These are phyloP conservation scores for Monilinia aucupariae DNA, from an alignment of 2,329 filamentous ascomycete genomes.

Conservation along the genomic window DNA sequence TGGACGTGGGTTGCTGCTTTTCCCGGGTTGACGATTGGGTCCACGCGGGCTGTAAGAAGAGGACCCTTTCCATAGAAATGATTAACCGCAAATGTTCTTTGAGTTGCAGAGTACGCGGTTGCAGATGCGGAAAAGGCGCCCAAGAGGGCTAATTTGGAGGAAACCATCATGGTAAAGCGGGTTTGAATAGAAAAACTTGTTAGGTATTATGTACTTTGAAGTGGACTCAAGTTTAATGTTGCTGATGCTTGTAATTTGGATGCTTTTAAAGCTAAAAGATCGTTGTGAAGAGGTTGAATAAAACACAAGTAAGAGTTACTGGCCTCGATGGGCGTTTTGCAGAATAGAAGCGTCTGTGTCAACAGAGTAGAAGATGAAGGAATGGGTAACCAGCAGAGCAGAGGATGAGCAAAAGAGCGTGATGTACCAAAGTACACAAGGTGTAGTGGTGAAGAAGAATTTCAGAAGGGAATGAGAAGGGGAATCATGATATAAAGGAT, in stretches of 20 bases:
- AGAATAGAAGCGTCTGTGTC: slow-evolving; percentile 13
- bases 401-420: slow-evolving; percentile 8
- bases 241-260: not conserved
- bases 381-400: slow-evolving; percentile 20
- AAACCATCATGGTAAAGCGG: slow-evolving; percentile 25
- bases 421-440: slow-evolving; percentile 5
- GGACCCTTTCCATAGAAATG: slow-evolving; percentile 63
- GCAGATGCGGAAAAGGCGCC: slow-evolving; percentile 24
- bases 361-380: slow-evolving; percentile 21
- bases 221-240: not conserved
- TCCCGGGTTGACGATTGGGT: slow-evolving; percentile 67
- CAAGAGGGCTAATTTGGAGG: slow-evolving; percentile 24
- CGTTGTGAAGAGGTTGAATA: slow-evolving; percentile 14
- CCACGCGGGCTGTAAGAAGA: slow-evolving; percentile 60
- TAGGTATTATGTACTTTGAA: slow-evolving; percentile 8
- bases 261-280: slow-evolving; percentile 28
- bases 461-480: slow-evolving; percentile 2
- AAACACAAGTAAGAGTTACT: slow-evolving; percentile 30
- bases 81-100: slow-evolving; percentile 60
- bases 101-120: slow-evolving; percentile 25
- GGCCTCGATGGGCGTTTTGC: slow-evolving; percentile 26
- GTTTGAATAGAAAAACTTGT: not conserved
- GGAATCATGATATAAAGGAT: not conserved
- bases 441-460: not conserved
- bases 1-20: slow-evolving; percentile 62